phyloP scores from a whole-genome alignment of 225 moss, liverwort and hornwort genomes.

The Marchantia paleacea region DNA sequence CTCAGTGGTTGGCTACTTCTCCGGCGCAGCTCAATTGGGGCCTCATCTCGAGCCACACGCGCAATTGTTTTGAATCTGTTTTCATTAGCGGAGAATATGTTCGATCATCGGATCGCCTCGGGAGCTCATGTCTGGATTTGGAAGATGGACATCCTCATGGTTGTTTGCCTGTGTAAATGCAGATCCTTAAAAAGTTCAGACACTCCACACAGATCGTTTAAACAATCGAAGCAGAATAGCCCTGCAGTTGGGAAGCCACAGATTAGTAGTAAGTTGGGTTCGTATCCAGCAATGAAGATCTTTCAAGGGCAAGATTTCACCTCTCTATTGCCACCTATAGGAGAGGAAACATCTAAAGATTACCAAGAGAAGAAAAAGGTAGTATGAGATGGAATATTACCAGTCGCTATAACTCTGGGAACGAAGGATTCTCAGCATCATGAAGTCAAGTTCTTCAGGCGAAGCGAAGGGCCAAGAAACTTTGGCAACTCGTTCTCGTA shows the following conservation, averaged over 20 bases:
- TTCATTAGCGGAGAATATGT: too few species aligned
- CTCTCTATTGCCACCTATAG: conserved; percentile 32
- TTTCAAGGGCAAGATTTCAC: conserved; percentile 21
- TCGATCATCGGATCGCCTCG: too few species aligned
- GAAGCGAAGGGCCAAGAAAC: too few species aligned
- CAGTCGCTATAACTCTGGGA: neutral
- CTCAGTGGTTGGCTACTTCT: too few species aligned
- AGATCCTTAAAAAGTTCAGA: conserved; percentile 47
- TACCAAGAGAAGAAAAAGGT: conserved; percentile 27
- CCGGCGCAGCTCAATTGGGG: too few species aligned
- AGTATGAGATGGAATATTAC: conserved; percentile 12
- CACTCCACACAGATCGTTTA: conserved; percentile 37
- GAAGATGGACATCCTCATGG: too few species aligned
- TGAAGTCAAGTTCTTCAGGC: neutral
- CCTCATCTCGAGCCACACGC: too few species aligned
- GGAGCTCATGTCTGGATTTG: too few species aligned
- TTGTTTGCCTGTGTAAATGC: conserved; percentile 7
- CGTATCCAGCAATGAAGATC: conserved; percentile 16
- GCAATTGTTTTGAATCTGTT: too few species aligned
- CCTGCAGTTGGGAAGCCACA: conserved; percentile 33
- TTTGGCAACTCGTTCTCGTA: neutral
- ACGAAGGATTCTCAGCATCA: neutral
- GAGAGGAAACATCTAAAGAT: conserved; percentile 31
- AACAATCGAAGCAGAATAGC: conserved; percentile 42
- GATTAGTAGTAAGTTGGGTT: conserved; percentile 19